Evolutionary conservation across 2,329 filamentous ascomycete species (phyloP).

Genomic region (Penicillium sp.): DNA sequence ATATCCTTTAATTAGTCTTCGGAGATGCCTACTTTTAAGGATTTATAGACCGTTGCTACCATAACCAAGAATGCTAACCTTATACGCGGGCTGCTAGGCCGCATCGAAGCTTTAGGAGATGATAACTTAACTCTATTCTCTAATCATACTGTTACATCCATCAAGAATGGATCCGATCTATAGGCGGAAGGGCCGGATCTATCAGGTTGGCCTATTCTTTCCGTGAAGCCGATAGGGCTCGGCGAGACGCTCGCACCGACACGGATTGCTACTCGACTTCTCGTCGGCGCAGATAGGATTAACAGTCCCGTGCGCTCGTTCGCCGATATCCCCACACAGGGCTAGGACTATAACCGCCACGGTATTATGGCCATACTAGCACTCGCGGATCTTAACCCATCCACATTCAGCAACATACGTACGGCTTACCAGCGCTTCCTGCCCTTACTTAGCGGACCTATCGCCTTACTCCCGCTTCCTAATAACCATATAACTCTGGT

Average conservation of each 20-base stretch:
- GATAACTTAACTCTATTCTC: conserved; percentile 67
- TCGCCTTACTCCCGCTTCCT: conserved; percentile 87
- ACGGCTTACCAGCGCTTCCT: conserved; percentile 95
- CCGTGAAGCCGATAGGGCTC: conserved; percentile 58
- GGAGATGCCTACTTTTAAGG: conserved; percentile 46
- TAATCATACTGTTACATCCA: conserved; percentile 74
- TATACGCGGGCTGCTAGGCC: conserved; percentile 71
- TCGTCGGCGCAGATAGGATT: conserved; percentile 90
- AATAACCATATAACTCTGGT: conserved; percentile 81
- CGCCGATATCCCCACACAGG: conserved; percentile 77
- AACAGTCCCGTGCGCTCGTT: conserved; percentile 92
- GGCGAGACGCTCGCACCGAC: conserved; percentile 36
- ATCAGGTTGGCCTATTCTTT: conserved; percentile 82
- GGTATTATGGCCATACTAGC: conserved; percentile 87
- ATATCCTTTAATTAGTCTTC: conserved; percentile 82
- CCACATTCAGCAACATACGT: conserved; percentile 50
- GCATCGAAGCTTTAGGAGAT: conserved; percentile 66
- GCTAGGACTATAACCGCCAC: conserved; percentile 91
- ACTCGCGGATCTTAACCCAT: conserved; percentile 53
- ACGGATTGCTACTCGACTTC: conserved; percentile 72
- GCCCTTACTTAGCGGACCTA: conserved; percentile 72
- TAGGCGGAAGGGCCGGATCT: conserved; percentile 70
- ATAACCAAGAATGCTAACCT: conserved; percentile 97
- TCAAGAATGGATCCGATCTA: conserved; percentile 65
- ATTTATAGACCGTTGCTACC: conserved; percentile 73